These are phyloP conservation scores for Ceriops decandra DNA, from an alignment of 345 rosid genomes.

Conservation along the genomic window DNA sequence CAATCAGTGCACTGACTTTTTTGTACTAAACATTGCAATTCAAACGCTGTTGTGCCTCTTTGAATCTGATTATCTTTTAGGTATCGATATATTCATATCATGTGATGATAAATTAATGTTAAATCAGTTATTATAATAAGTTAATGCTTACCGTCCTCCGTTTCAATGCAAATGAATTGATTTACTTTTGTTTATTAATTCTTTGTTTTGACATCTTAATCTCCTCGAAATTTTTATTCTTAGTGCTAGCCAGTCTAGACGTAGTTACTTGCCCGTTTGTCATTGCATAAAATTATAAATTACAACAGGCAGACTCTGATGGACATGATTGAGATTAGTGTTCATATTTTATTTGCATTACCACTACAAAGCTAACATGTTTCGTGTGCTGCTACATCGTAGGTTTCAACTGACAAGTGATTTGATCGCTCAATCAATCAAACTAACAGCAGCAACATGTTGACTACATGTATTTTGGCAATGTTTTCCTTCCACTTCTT, in stretches of 20 bases:
- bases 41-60: constrained; percentile 15
- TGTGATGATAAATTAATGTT: constrained; percentile 16
- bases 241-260: background rate
- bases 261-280: constrained; percentile 24
- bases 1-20: constrained; percentile 20
- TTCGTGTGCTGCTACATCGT: too few species aligned
- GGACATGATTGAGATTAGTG: too few species aligned
- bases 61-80: constrained; percentile 15
- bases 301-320: too few species aligned
- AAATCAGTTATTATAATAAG: background rate
- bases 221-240: constrained; percentile 32
- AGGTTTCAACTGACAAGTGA: too few species aligned
- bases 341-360: too few species aligned
- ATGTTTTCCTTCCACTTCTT: too few species aligned
- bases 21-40: constrained; percentile 8
- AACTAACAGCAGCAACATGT: too few species aligned
- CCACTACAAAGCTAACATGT: too few species aligned
- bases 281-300: background rate
- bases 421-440: too few species aligned
- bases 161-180: constrained; percentile 18
- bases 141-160: background rate
- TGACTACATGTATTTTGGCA: too few species aligned
- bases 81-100: constrained; percentile 12
- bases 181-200: constrained; percentile 2
- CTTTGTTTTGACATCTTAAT: constrained; percentile 41